Conservation (phyloP, 1,139 yeast species). For the Maudiozyma humilis region DNA sequence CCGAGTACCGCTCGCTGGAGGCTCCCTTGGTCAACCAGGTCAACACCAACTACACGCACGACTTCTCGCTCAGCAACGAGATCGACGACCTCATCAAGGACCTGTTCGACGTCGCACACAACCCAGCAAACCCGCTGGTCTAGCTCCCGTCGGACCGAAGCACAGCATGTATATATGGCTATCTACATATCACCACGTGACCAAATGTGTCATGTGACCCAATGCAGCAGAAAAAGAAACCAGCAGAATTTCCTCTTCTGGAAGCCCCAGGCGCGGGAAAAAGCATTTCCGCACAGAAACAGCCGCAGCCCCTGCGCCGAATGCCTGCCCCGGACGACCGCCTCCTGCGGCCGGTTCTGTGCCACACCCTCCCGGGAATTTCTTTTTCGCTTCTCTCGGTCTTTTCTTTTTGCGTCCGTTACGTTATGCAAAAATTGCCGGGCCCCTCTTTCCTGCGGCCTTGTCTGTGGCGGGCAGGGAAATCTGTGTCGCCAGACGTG, state of each 20-base stretch:
- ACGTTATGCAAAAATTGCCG: too few species aligned
- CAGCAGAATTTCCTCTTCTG: conserved; percentile 1
- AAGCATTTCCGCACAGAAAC: not conserved
- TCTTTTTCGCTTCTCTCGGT: not conserved
- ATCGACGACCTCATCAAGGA: conserved; percentile 31
- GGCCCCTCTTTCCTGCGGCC: too few species aligned
- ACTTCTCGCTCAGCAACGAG: conserved; percentile 31
- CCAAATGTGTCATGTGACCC: not conserved
- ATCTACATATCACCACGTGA: too few species aligned
- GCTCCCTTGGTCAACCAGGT: conserved; percentile 20
- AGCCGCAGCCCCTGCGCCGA: not conserved
- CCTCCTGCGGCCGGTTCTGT: not conserved
- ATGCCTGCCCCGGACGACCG: not conserved
- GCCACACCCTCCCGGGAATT: not conserved
- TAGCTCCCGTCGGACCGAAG: too few species aligned
- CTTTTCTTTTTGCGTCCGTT: not conserved
- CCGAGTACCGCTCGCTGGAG: conserved; percentile 20
- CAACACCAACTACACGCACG: conserved; percentile 26
- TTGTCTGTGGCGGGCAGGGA: not conserved
- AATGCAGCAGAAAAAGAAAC: not conserved
- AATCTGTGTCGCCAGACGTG: not conserved
- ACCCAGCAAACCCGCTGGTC: conserved; percentile 11
- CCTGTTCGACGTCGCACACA: conserved; percentile 22
- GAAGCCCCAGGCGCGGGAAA: not conserved
- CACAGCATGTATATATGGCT: too few species aligned